Conservation (phyloP, 202 grass and related monocot genomes). For the Panicum hallii region DNA sequence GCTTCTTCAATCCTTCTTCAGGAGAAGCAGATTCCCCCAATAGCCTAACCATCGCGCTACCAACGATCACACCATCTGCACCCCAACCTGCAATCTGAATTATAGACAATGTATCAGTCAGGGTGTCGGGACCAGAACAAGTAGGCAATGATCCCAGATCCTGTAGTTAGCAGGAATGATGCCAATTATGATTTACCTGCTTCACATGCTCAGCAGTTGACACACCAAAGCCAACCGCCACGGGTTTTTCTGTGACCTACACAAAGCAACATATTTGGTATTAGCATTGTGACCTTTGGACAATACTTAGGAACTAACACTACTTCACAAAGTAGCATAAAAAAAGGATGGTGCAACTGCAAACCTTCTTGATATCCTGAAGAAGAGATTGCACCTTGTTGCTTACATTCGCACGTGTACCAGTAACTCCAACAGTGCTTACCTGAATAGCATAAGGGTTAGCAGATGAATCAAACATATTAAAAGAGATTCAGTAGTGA, state of each 20-base stretch:
- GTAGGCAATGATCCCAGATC: neutral
- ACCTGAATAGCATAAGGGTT: constrained; percentile 60
- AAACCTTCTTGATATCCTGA: constrained; percentile 87
- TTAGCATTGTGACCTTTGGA: constrained; percentile 23
- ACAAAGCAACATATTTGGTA: constrained; percentile 37
- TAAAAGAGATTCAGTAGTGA: neutral
- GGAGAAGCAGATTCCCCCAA: constrained; percentile 71
- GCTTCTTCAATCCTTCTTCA: constrained; percentile 85
- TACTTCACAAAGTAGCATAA: constrained; percentile 13
- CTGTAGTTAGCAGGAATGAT: neutral
- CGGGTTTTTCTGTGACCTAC: constrained; percentile 85
- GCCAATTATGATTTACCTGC: constrained; percentile 60
- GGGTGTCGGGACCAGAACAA: neutral
- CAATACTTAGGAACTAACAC: neutral
- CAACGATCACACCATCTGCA: constrained; percentile 90
- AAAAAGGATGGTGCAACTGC: constrained; percentile 25
- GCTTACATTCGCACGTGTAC: constrained; percentile 70
- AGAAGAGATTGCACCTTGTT: constrained; percentile 78
- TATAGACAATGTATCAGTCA: neutral
- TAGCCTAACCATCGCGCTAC: constrained; percentile 83
- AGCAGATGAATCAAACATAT: neutral
- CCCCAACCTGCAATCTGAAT: constrained; percentile 79
- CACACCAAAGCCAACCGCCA: constrained; percentile 95
- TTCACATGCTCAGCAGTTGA: constrained; percentile 87
- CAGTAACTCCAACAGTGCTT: constrained; percentile 89